Evolutionary conservation across 345 rosid genomes (phyloP).

Genomic region (Arabis hirsuta): DNA sequence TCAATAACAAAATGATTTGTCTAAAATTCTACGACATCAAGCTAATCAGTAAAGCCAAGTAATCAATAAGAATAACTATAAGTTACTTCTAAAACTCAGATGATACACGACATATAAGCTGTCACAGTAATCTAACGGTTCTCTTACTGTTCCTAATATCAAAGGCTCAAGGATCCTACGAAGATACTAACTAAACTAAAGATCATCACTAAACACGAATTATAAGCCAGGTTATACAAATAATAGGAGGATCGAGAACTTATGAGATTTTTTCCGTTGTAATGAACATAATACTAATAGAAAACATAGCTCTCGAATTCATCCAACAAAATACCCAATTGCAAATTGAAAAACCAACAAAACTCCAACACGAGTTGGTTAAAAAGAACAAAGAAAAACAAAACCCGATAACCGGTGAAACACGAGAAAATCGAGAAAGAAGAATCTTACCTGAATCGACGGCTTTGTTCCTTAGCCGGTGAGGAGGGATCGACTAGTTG

Average conservation of each 20-base stretch:
- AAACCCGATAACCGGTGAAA: too few species aligned
- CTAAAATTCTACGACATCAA: too few species aligned
- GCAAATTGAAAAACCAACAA: conserved; percentile 26
- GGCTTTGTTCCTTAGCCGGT: too few species aligned
- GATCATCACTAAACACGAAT: background rate
- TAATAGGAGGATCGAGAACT: background rate
- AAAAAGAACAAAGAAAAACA: background rate
- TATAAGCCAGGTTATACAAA: background rate
- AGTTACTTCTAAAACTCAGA: background rate
- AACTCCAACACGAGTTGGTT: conserved; percentile 30
- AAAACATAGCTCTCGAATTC: conserved; percentile 18
- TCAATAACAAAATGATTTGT: background rate
- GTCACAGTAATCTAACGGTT: background rate
- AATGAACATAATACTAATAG: conserved; percentile 10
- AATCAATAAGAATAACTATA: background rate
- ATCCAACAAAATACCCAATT: conserved; percentile 30
- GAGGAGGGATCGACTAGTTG: too few species aligned
- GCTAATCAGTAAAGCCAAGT: too few species aligned
- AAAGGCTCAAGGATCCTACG: background rate
- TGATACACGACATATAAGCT: background rate
- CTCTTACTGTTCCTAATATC: too few species aligned
- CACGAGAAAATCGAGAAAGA: too few species aligned
- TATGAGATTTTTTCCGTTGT: background rate
- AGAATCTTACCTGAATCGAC: too few species aligned
- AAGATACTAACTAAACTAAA: background rate